Conservation (phyloP, 148 eudicot genomes). For the Camellia sinensis region DNA sequence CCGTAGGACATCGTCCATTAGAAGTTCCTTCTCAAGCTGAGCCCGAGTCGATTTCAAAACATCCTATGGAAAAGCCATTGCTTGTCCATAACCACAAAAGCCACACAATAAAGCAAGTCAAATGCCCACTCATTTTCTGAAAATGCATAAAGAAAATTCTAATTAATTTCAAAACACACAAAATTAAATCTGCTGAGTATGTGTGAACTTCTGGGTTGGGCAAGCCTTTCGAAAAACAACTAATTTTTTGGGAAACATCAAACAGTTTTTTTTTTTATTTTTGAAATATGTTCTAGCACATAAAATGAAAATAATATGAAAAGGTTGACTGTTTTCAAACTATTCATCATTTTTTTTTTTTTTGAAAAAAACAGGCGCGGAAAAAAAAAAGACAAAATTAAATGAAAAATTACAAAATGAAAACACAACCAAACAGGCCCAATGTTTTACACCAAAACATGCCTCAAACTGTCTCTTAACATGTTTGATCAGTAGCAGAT, state of each 20-base stretch:
- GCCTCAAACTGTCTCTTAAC: background rate
- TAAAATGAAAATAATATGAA: no score
- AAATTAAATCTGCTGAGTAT: background rate
- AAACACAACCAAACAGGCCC: no score
- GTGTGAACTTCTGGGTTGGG: background rate
- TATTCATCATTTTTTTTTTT: no score
- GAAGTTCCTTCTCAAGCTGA: slow-evolving; percentile 72
- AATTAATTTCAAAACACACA: background rate
- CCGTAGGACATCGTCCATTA: slow-evolving; percentile 62
- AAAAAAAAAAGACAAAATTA: no score
- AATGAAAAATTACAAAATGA: no score
- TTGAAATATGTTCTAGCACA: no score
- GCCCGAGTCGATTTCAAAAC: slow-evolving; percentile 63
- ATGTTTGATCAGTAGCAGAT: background rate
- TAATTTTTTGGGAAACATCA: no score
- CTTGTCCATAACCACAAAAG: slow-evolving; percentile 82
- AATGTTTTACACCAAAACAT: background rate
- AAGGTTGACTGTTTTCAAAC: no score
- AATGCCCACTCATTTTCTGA: slow-evolving; percentile 89
- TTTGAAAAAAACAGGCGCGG: no score
- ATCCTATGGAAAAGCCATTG: slow-evolving; percentile 62
- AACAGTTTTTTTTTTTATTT: no score
- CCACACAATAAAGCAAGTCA: slow-evolving; percentile 80
- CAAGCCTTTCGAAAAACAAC: no score
- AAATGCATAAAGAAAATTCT: slow-evolving; percentile 15